Evolutionary conservation across 2,329 filamentous ascomycete genomes (phyloP).

Genomic region (Paraphaeosphaeria minitans): DNA sequence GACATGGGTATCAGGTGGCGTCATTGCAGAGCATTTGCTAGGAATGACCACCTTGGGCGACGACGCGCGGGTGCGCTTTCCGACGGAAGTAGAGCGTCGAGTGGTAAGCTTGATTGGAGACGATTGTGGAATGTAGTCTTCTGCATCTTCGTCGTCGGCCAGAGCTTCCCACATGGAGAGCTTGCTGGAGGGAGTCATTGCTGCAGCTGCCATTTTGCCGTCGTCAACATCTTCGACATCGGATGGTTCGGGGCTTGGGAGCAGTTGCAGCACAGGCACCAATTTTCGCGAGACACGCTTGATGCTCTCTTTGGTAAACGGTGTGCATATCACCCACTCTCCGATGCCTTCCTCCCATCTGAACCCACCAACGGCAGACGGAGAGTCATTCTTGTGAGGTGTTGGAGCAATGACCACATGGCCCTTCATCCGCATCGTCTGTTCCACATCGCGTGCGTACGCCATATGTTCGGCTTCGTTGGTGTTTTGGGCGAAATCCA

Average conservation of each 20-base stretch:
- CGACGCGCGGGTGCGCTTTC: constrained; percentile 32
- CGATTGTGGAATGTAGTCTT: constrained; percentile 29
- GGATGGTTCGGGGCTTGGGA: constrained; percentile 37
- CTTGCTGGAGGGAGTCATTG: constrained; percentile 5
- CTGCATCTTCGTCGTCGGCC: constrained; percentile 19
- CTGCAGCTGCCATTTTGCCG: constrained; percentile 6
- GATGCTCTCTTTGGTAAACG: constrained; percentile 34
- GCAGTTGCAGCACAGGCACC: constrained; percentile 26
- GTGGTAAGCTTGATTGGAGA: constrained; percentile 29
- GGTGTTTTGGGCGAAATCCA: constrained; percentile 44
- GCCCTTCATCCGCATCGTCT: constrained; percentile 35
- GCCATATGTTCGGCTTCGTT: constrained; percentile 33
- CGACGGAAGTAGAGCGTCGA: constrained; percentile 17
- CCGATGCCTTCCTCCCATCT: constrained; percentile 54
- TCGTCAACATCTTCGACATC: constrained; percentile 22
- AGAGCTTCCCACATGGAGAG: constrained; percentile 18
- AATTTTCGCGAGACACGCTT: constrained; percentile 22
- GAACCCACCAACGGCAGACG: constrained; percentile 37
- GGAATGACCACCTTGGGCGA: constrained; percentile 38
- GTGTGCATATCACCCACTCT: constrained; percentile 53
- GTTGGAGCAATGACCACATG: constrained; percentile 32
- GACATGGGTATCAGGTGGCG: constrained; percentile 21
- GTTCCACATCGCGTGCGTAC: constrained; percentile 39
- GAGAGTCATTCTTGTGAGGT: constrained; percentile 36
- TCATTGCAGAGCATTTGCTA: constrained; percentile 24